A percentile compares a stretch with the other conserved stretches of the same genome.
These are phyloP conservation scores for Solanum virginianum DNA, from an alignment of 257 asterid species.

Conservation along the genomic window DNA sequence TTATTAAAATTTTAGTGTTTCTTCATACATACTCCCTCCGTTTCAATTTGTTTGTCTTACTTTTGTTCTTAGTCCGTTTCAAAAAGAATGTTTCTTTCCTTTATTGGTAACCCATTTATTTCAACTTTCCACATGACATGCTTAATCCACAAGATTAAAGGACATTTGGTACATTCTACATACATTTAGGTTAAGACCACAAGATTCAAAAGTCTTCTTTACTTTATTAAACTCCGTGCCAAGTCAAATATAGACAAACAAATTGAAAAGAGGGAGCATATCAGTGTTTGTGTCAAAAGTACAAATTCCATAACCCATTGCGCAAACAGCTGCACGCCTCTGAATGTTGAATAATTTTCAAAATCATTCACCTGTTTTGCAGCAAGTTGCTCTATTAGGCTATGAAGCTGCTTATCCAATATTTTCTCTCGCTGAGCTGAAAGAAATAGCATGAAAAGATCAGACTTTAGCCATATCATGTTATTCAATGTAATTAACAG, in stretches of 20 bases:
- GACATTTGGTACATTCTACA: neutral
- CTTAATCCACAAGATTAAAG: neutral
- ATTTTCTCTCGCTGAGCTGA: conserved; percentile 88
- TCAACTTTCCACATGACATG: neutral
- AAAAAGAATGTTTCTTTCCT: neutral
- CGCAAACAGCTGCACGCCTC: neutral
- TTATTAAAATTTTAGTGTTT: neutral
- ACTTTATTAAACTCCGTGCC: neutral
- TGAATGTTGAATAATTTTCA: neutral
- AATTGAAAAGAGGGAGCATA: neutral
- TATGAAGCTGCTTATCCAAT: conserved; percentile 88
- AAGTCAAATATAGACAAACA: neutral
- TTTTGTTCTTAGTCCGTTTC: neutral
- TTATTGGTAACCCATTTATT: neutral
- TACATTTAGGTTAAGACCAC: neutral
- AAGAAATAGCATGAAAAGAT: conserved; percentile 3
- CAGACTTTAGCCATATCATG: neutral
- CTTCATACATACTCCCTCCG: neutral
- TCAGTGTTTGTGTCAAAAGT: neutral
- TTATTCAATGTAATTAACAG: neutral
- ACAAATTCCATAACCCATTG: neutral
- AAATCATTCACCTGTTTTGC: conserved; percentile 51
- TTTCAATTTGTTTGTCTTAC: neutral
- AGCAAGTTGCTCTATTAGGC: conserved; percentile 86
- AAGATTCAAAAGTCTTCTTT: neutral